Conservation (phyloP, 2,329 filamentous ascomycete genomes). For the Phyllosticta citrichinensis region DNA sequence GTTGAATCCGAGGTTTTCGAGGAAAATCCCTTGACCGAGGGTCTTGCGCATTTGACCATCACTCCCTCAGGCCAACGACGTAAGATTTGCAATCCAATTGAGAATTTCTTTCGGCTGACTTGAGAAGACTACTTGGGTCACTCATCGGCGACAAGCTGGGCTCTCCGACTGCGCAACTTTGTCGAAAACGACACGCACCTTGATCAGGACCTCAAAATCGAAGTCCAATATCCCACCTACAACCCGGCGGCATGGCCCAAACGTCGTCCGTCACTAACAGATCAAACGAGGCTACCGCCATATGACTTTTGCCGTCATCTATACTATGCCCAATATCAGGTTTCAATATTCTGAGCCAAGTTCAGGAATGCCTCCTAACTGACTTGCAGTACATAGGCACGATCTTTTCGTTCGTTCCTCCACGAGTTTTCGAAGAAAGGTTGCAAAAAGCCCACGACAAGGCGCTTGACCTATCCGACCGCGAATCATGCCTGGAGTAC, state of each 20-base stretch:
- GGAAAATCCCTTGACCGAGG: constrained; percentile 9
- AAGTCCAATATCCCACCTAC: constrained; percentile 19
- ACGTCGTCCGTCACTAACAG: constrained; percentile 23
- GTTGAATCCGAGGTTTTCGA: neutral
- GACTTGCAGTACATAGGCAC: constrained; percentile 42
- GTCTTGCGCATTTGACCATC: constrained; percentile 8
- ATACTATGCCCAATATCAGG: constrained; percentile 41
- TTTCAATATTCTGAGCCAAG: neutral
- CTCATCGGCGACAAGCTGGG: constrained; percentile 18
- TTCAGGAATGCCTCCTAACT: neutral
- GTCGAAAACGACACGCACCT: constrained; percentile 18
- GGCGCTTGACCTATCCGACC: constrained; percentile 33
- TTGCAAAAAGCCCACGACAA: constrained; percentile 36
- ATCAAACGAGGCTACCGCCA: constrained; percentile 32
- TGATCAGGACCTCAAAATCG: constrained; percentile 27
- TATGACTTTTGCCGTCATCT: constrained; percentile 41
- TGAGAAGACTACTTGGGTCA: constrained; percentile 17
- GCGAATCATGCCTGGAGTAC: constrained; percentile 40
- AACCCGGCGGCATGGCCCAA: constrained; percentile 28
- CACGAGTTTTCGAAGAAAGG: constrained; percentile 37
- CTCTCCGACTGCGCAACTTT: constrained; percentile 16
- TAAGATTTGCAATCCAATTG: neutral
- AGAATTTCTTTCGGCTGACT: neutral
- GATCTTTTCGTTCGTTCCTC: constrained; percentile 45
- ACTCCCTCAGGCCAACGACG: constrained; percentile 9